Base-by-base conservation (phyloP, 2,329 filamentous ascomycete species). In the Helotiales sp. region DNA sequence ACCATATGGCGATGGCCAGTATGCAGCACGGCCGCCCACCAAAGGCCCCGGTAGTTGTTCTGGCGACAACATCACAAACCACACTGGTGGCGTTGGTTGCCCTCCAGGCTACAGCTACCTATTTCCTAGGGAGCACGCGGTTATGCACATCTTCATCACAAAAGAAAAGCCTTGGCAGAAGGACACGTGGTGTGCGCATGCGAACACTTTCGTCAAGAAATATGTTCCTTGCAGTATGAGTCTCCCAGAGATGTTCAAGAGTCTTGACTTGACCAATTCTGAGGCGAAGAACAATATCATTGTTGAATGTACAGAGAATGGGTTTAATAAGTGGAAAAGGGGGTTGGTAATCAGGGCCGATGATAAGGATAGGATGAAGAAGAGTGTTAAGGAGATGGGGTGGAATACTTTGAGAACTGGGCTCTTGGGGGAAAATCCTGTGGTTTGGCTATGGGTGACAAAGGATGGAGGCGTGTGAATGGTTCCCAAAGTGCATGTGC, bases 41-140 rank as follows among this genome's bases (percentile, higher is more conserved):
- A 49, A 54, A 3, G 52, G 63, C 33, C n/a, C n/a, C n/a, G 38
- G 50, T 25, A 55, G 74, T 1, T 77, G 81, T 59, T 80, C 82
- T 0, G 81, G 81, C 0, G 75, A 79, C 27, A 79, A 83, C 61
- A 73, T 87, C 72, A 77, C 76, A 47, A 85, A 86, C 71, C 77
- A 79, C 0, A 81, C 81, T 0, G 81, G 84, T 44, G 82, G 82
- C 22, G 75, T 79, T 1, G 82, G 83, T 38, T 80, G 80, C 59
- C 84, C 86, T 64, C 82, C 81, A 0, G 85, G 83, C 1, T 87
- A 85, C 73, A 83, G 84, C 72, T 84, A 85, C 71, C 79, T 86
- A 66, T 87, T 86, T 71, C 78, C 82, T 0, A 65, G 73, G 0
- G 76, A 81, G 61, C 81, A 86, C 69, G 83, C 81, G 29, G 85